Evolutionary conservation across 306 rosid genomes (phyloP).

Genomic region (Ormosia emarginata): DNA sequence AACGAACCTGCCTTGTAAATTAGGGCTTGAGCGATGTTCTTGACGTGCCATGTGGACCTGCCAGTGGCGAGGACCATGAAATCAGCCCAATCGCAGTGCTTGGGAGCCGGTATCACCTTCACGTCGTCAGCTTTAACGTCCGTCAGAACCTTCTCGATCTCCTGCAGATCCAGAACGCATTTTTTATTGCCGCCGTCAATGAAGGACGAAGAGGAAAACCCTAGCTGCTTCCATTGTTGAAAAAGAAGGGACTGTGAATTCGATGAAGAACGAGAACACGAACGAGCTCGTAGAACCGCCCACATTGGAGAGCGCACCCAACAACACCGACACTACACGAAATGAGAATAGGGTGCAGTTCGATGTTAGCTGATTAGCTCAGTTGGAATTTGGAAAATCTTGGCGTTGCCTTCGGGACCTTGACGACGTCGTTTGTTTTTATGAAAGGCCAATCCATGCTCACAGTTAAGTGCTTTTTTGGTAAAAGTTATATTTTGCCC

Average conservation of each 20-base stretch:
- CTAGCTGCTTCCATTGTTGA: conserved; percentile 46
- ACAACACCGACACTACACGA: neutral
- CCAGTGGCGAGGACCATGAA: conserved; percentile 87
- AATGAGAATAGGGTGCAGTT: neutral
- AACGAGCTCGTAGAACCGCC: conserved; percentile 38
- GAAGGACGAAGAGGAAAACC: conserved; percentile 32
- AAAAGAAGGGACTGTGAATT: conserved; percentile 4
- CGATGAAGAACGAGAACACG: conserved; percentile 1
- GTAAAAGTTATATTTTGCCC: too few species aligned
- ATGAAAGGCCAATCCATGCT: neutral
- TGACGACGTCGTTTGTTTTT: neutral
- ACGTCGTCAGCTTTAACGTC: conserved; percentile 86
- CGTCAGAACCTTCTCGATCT: conserved; percentile 73
- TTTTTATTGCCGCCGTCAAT: neutral
- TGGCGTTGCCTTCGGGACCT: neutral
- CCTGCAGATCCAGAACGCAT: conserved; percentile 55
- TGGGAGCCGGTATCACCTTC: conserved; percentile 59
- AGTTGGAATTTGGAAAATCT: neutral
- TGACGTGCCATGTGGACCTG: conserved; percentile 89
- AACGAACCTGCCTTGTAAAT: conserved; percentile 63
- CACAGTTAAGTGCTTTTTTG: neutral
- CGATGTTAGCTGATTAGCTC: neutral
- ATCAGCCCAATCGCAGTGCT: conserved; percentile 75
- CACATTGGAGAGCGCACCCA: conserved; percentile 30
- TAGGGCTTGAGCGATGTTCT: conserved; percentile 94